phyloP scores from a whole-genome alignment of 352 stramenopile species.

The Phytophthora litchii region DNA sequence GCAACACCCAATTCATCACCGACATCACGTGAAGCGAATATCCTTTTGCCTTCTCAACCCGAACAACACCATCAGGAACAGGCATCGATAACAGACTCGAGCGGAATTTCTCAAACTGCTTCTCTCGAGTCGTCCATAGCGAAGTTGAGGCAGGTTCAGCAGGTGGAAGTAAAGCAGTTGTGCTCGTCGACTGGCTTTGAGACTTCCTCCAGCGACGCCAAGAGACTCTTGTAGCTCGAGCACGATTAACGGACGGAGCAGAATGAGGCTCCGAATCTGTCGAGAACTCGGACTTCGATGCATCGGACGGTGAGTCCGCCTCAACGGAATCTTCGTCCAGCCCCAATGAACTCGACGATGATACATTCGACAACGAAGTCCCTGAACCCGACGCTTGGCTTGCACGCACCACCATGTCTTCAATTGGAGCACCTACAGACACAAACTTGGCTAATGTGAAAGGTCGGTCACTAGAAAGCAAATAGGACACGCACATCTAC shows the following conservation, averaged over 20 bases:
- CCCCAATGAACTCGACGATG: constrained; percentile 20
- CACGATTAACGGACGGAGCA: constrained; percentile 9
- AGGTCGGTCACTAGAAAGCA: constrained; percentile 17
- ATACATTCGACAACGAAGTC: constrained; percentile 15
- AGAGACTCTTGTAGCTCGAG: constrained; percentile 18
- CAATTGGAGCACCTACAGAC: constrained; percentile 8
- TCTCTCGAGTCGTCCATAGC: constrained; percentile 64
- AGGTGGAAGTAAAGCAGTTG: constrained; percentile 20
- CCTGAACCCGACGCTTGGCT: constrained; percentile 5
- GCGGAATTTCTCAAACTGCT: constrained; percentile 83
- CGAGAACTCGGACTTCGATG: constrained; percentile 18
- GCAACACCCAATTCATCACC: constrained; percentile 69
- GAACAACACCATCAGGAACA: constrained; percentile 55
- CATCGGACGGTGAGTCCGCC: constrained; percentile 20
- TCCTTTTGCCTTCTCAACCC: constrained; percentile 60
- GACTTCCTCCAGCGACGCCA: constrained; percentile 25
- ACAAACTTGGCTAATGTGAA: constrained; percentile 24
- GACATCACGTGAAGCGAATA: constrained; percentile 75
- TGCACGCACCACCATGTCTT: constrained; percentile 14
- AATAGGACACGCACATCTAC: neutral
- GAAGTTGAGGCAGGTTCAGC: constrained; percentile 35
- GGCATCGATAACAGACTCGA: constrained; percentile 64
- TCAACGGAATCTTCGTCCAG: constrained; percentile 17
- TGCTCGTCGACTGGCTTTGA: constrained; percentile 4
- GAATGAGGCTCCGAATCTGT: constrained; percentile 19